phyloP scores from a whole-genome alignment of 1,284 basidiomycete species.

The Cutaneotrichosporon cyanovorans region DNA sequence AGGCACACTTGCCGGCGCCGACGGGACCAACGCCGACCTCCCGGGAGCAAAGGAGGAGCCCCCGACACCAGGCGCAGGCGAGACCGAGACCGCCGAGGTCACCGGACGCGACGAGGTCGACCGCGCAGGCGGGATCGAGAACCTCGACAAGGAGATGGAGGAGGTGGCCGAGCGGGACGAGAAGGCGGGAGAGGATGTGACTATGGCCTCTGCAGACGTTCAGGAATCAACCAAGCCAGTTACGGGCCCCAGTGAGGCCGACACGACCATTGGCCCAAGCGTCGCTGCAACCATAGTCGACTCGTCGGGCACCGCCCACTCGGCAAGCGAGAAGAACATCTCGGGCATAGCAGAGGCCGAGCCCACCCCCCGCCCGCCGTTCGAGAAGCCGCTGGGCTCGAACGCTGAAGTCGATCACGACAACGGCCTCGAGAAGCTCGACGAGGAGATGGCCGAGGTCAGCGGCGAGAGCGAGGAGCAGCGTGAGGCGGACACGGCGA shows the following conservation, averaged over 20 bases:
- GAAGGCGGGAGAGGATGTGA: conserved; percentile 1
- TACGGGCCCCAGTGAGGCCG: too few species aligned
- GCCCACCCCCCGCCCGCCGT: not conserved
- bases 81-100: conserved; percentile 21
- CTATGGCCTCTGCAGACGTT: too few species aligned
- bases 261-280: too few species aligned
- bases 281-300: too few species aligned
- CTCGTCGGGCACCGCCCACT: too few species aligned
- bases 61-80: too few species aligned
- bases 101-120: not conserved
- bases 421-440: conserved; percentile 24
- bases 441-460: conserved; percentile 10
- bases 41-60: too few species aligned
- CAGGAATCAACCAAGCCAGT: too few species aligned
- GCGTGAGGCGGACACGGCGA: not conserved
- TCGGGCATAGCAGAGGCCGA: too few species aligned
- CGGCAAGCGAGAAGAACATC: too few species aligned
- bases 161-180: not conserved
- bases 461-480: conserved; percentile 1
- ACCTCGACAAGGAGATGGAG: conserved; percentile 1
- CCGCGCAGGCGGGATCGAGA: conserved; percentile 6
- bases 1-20: too few species aligned
- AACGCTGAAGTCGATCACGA: conserved; percentile 28
- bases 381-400: not conserved
- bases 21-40: too few species aligned